Base-by-base conservation (phyloP, 257 asterid genomes). In the Paraleonurus japonicus region DNA sequence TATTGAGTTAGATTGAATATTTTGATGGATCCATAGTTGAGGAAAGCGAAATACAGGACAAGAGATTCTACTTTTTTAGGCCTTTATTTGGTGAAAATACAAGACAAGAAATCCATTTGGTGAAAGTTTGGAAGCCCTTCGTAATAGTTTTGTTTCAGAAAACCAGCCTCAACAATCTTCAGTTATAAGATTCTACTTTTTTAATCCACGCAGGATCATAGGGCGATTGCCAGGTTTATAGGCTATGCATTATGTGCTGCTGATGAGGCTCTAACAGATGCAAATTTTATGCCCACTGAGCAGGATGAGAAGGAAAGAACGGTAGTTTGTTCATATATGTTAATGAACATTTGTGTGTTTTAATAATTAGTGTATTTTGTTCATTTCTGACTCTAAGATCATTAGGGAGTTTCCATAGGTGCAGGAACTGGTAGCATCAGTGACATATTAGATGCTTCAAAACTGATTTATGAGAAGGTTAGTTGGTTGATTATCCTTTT, bases 381-480 rank as follows among this genome's bases (percentile, higher is more conserved):
- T n/a, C 60, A 15, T 73, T 61, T 76, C 75, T 85, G 69, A 86
- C 81, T 71, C 66, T 28, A 61, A 77, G 69, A 76, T 71, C 61
- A 67, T 71, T 85, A 93, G 98, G 99, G 99, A 73, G 99, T 94
- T 73, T 94, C 99, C 70, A 88, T 94, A 73, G 99, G 99, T 81
- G 99, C 97, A 3, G 99, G 98, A 80, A 94, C 88, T 66, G 98
- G 99, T 70, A 85, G 98, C 86, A 88, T 94, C 76, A 73, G 87
- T 74, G 99, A 94, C 70, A 83, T 89, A 75, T 76, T 94, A 80
- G 96, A 94, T 69, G 97, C 98, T 67, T 91, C 98, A 66, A 88
- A 83, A 79, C 54, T 94, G 87, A 86, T 91, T 41, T 89, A 79
- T 75, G 99, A 88, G 73, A 94, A 94, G 97, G 98, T 93, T 61